Evolutionary conservation across 2,329 filamentous ascomycete genomes (phyloP), one percentile per base, ranked within the genome.

Genomic region (Colletotrichum sp.): DNA sequence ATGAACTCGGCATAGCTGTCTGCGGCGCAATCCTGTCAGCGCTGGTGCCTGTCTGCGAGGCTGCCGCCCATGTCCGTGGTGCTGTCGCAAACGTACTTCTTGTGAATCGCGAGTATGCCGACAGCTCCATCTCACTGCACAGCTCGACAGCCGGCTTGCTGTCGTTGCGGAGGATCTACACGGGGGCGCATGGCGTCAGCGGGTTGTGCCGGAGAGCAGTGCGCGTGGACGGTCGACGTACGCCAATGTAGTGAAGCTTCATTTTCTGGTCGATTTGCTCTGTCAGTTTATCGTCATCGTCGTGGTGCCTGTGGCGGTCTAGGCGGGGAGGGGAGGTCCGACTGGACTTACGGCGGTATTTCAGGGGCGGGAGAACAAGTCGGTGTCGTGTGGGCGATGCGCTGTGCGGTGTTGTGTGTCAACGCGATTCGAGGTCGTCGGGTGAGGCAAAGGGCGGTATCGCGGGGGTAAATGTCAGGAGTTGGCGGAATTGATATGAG

Each of bases 181-280:
- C 21, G 62, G n/a, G 39, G 26, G 68, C 32, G 64, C 34, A 36
- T 34, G 52, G 59, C 57, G 60, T 67, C 39, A 77, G 67, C 59
- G 71, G 32, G 24, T 60, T 68, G 70, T 55, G 30, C 39, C 24
- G n/a, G 60, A 49, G 30, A 72, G 34, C 67, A 26, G 26, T 59
- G 62, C 65, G 64, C 59, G 32, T 34, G 44, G 26, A 15, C 7
- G 26, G 12, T 60, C 57, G 16, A 77, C 93, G 79, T 93, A 97
- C 95, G 81, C 95, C 95, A 83, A 98, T 95, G 87, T 97, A 97
- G 86, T 94, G 90, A 85, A 97, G 88, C 92, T 96, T 96, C 95
- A 96, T 96, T 83, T 81, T 93, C 70, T 74, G 49, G n/a, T 60
- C 21, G 16, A 55, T 30, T 13, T 65, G 30, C 15, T 9, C 30